Conservation (phyloP, 225 moss, liverwort and hornwort genomes). For the Pseudisothecium myosuroides region DNA sequence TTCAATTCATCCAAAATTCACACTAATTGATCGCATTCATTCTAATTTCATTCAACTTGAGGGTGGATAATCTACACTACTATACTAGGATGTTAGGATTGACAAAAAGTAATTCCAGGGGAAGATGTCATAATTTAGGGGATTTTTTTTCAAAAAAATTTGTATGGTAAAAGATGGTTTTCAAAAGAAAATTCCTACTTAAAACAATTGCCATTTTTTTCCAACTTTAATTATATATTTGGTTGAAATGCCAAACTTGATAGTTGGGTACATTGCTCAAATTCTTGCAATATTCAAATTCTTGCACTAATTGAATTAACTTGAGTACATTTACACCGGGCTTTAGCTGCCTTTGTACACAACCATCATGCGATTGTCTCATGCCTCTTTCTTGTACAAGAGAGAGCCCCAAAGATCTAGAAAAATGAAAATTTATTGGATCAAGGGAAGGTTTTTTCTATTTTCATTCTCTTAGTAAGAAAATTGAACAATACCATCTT, state of each 20-base stretch:
- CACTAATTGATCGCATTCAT: neutral
- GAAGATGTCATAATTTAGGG: too few species aligned
- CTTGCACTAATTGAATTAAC: neutral
- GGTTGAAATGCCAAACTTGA: neutral
- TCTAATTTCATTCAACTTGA: neutral
- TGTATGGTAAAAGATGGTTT: fast-evolving
- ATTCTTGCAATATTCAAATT: neutral
- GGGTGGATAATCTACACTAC: fast-evolving
- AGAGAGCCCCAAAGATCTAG: neutral
- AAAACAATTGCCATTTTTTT: neutral
- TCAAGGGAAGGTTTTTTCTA: fast-evolving
- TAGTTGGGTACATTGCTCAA: fast-evolving
- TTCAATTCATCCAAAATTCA: too few species aligned
- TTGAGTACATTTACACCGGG: fast-evolving
- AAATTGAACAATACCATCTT: neutral
- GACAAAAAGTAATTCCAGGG: fast-evolving
- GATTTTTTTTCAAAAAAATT: neutral
- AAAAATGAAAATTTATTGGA: neutral
- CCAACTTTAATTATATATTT: neutral
- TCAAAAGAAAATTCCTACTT: fast-evolving
- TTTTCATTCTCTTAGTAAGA: fast-evolving
- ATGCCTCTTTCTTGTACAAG: neutral
- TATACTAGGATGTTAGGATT: fast-evolving
- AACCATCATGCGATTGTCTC: too few species aligned
- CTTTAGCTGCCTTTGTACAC: fast-evolving